phyloP scores from a whole-genome alignment of 2,329 filamentous ascomycete species.

The Cladophialophora carrionii region DNA sequence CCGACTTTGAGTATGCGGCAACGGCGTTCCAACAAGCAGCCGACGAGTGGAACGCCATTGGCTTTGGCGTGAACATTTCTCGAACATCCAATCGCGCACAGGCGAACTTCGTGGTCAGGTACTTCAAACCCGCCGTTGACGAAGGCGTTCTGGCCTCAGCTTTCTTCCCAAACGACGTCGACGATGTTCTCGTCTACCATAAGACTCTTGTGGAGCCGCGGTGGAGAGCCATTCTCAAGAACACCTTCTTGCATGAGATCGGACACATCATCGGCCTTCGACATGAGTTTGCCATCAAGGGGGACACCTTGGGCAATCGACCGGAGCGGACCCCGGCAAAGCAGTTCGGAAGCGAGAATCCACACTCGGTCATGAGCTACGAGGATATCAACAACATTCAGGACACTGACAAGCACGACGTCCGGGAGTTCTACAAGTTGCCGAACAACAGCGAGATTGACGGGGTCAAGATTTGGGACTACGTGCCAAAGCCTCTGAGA shows the following conservation, averaged over 20 bases:
- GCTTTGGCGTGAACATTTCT: not conserved
- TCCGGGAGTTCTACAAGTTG: not conserved
- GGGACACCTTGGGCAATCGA: not conserved
- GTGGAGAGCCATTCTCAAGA: not conserved
- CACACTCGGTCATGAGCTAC: not conserved
- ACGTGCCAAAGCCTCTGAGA: not conserved
- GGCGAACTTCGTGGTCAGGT: not conserved
- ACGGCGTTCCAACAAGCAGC: not conserved
- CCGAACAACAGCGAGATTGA: not conserved
- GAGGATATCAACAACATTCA: not conserved
- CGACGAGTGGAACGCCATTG: not conserved
- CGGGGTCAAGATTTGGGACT: not conserved
- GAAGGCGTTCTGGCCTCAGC: not conserved
- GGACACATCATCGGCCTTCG: constrained; percentile 1
- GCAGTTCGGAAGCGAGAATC: not conserved
- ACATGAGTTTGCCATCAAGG: not conserved
- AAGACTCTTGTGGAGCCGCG: not conserved
- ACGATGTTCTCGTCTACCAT: not conserved
- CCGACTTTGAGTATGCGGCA: not conserved
- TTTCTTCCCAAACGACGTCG: constrained; percentile 3
- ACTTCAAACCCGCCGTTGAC: not conserved
- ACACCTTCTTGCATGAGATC: constrained; percentile 2
- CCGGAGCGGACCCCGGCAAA: not conserved
- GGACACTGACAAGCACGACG: not conserved
- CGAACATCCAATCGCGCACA: not conserved